Conservation (phyloP, 129 eudicot species). For the Helianthus tuberosus region DNA sequence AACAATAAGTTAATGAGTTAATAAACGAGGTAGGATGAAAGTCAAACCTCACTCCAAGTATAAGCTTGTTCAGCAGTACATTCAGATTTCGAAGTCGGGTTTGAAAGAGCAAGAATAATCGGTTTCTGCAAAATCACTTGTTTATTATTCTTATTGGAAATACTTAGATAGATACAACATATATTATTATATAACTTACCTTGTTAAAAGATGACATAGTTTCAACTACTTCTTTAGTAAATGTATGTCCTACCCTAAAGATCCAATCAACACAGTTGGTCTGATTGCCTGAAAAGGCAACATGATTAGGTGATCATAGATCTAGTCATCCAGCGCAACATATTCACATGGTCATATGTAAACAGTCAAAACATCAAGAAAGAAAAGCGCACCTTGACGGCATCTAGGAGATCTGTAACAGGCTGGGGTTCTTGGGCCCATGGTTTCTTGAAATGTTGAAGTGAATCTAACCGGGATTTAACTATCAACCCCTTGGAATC, state of each 20-base stretch:
- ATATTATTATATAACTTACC: conserved; percentile 38
- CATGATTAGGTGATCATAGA: neutral
- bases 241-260: conserved; percentile 87
- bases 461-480: too few species aligned
- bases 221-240: conserved; percentile 82
- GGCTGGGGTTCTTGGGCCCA: too few species aligned
- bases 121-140: conserved; percentile 64
- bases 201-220: conserved; percentile 71
- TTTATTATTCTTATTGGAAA: neutral
- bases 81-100: conserved; percentile 90
- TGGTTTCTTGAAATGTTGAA: too few species aligned
- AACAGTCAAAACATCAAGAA: too few species aligned
- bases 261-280: conserved; percentile 84
- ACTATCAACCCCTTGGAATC: conserved; percentile 83
- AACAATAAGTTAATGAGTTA: neutral
- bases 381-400: too few species aligned
- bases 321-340: neutral
- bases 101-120: conserved; percentile 79
- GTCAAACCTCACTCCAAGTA: conserved; percentile 78
- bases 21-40: neutral
- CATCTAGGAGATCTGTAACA: too few species aligned
- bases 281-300: conserved; percentile 54
- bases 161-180: neutral
- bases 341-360: too few species aligned
- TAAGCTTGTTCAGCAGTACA: conserved; percentile 94